Evolutionary conservation across 2,329 filamentous ascomycete species (phyloP).

Genomic region (Orbilia quercus): DNA sequence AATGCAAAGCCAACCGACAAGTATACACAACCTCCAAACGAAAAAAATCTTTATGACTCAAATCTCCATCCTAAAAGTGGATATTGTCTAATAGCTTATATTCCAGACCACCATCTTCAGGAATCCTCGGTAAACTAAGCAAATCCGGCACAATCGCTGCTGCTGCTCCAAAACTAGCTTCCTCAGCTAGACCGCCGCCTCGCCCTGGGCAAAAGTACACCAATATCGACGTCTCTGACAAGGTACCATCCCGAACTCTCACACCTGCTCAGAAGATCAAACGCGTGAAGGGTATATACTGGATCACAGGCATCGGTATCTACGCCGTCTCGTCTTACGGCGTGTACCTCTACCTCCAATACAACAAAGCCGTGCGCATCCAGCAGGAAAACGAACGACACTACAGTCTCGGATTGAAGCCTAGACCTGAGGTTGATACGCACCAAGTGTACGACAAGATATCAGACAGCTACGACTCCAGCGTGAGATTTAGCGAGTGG

Average conservation of each 20-base stretch:
- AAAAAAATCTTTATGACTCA: neutral
- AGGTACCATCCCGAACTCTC: conserved; percentile 2
- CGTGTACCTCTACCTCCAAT: conserved; percentile 58
- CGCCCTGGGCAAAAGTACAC: conserved; percentile 43
- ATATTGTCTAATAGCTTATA: conserved; percentile 12
- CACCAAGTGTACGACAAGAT: conserved; percentile 59
- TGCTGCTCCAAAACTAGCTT: conserved; percentile 1
- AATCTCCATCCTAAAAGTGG: neutral
- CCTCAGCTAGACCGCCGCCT: conserved; percentile 19
- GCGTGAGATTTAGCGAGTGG: conserved; percentile 59
- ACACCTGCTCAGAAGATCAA: conserved; percentile 43
- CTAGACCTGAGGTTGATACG: conserved; percentile 51
- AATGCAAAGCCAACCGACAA: conserved; percentile 8
- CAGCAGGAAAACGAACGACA: conserved; percentile 38
- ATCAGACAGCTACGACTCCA: conserved; percentile 59
- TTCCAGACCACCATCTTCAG: conserved; percentile 6
- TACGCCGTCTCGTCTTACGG: conserved; percentile 58
- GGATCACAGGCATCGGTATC: conserved; percentile 57
- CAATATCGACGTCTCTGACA: conserved; percentile 20
- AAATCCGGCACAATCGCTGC: neutral
- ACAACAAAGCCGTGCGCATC: conserved; percentile 29
- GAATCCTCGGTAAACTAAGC: conserved; percentile 11
- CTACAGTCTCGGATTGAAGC: conserved; percentile 32
- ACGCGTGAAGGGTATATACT: conserved; percentile 51
- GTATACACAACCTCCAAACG: conserved; percentile 6